phyloP scores from a whole-genome alignment of 306 rosid species.

The Vigna mungo region DNA sequence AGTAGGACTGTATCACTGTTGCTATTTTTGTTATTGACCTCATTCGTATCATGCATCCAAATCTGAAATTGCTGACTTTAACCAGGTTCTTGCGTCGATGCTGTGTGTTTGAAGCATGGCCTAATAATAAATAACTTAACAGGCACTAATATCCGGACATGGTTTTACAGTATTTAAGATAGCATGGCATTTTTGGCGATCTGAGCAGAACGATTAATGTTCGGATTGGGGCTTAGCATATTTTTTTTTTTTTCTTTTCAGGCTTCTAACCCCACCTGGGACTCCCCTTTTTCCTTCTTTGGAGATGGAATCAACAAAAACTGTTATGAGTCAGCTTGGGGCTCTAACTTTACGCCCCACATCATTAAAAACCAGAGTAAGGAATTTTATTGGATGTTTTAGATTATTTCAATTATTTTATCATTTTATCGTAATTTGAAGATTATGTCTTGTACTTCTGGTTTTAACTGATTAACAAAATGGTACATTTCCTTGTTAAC shows the following conservation, averaged over 20 bases:
- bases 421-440: slow-evolving; percentile 21
- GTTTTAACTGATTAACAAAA: slow-evolving; percentile 35
- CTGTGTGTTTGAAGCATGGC: slow-evolving; percentile 20
- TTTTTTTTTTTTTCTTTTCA: slow-evolving; percentile 50
- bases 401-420: slow-evolving; percentile 8
- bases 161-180: neutral
- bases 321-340: slow-evolving; percentile 73
- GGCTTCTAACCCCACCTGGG: slow-evolving; percentile 98
- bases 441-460: slow-evolving; percentile 25
- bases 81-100: slow-evolving; percentile 15
- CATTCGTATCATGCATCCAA: neutral
- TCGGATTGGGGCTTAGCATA: slow-evolving; percentile 40
- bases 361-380: slow-evolving; percentile 87
- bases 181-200: neutral
- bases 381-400: slow-evolving; percentile 45
- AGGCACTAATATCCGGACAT: neutral
- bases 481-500: neutral
- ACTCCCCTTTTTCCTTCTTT: slow-evolving; percentile 96
- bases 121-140: slow-evolving; percentile 20
- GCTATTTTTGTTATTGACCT: slow-evolving; percentile 1
- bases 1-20: slow-evolving; percentile 5
- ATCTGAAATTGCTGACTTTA: neutral
- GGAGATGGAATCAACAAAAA: slow-evolving; percentile 85
- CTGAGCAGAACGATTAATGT: slow-evolving; percentile 18
- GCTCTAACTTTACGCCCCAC: slow-evolving; percentile 74